Conservation (phyloP, 2,329 filamentous ascomycete genomes). For the Aspergillus hortae region DNA sequence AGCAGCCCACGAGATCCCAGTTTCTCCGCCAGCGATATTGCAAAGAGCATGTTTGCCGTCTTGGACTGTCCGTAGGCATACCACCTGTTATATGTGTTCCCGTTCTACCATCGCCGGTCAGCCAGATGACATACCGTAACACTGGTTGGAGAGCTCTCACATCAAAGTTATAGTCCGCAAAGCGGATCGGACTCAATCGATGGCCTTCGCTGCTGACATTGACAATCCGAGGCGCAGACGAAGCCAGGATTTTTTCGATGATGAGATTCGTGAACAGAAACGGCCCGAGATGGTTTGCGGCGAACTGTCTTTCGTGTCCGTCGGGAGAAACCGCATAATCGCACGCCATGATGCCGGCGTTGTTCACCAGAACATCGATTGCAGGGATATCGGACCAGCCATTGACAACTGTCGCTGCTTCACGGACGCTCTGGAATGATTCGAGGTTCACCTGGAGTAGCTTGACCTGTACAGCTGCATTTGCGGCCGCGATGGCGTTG, state of each 20-base stretch:
- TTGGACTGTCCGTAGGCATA: slow-evolving; percentile 44
- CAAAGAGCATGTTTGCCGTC: slow-evolving; percentile 45
- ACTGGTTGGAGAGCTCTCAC: not conserved
- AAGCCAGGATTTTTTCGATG: slow-evolving; percentile 27
- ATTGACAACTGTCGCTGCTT: slow-evolving; percentile 31
- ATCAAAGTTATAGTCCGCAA: slow-evolving; percentile 38
- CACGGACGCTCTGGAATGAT: slow-evolving; percentile 27
- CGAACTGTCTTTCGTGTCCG: slow-evolving; percentile 38
- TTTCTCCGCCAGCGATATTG: slow-evolving; percentile 31
- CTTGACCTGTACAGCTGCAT: slow-evolving; percentile 19
- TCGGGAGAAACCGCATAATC: slow-evolving; percentile 28
- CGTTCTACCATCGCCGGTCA: slow-evolving; percentile 10
- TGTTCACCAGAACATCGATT: slow-evolving; percentile 44
- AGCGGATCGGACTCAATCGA: slow-evolving; percentile 40
- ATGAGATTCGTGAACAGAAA: slow-evolving; percentile 42
- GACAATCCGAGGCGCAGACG: slow-evolving; percentile 36
- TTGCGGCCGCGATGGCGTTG: slow-evolving; percentile 14
- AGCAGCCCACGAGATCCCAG: not conserved
- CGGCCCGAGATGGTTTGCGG: slow-evolving; percentile 37
- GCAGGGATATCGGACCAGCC: slow-evolving; percentile 21
- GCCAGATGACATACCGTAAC: too few species aligned
- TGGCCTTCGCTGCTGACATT: slow-evolving; percentile 47
- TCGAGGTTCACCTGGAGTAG: slow-evolving; percentile 32
- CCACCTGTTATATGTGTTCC: slow-evolving; percentile 28
- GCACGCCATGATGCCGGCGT: slow-evolving; percentile 39